A percentile compares a stretch with the other conserved stretches of the same genome.
phyloP scores from a whole-genome alignment of 805 yeast species.

The Pichia ethanolica region DNA sequence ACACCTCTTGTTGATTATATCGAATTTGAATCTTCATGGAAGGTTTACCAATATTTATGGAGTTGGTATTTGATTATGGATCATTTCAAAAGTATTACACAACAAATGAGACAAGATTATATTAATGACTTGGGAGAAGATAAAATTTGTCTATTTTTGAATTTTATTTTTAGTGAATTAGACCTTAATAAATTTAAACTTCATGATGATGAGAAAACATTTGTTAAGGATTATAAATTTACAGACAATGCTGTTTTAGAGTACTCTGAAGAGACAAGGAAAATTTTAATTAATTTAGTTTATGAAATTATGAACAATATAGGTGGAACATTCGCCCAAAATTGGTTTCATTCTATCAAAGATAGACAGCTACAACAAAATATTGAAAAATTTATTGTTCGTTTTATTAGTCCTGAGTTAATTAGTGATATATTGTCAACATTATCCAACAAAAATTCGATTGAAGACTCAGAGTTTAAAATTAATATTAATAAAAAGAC shows the following conservation, averaged over 20 bases:
- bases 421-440: constrained; percentile 45
- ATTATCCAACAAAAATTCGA: constrained; percentile 22
- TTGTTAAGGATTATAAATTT: constrained; percentile 22
- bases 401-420: constrained; percentile 56
- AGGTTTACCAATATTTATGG: constrained; percentile 45
- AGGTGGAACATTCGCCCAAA: constrained; percentile 55
- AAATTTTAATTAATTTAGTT: constrained; percentile 42
- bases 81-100: constrained; percentile 59
- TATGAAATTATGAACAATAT: constrained; percentile 42
- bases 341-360: constrained; percentile 66
- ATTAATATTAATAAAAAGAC: constrained; percentile 54
- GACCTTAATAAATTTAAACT: constrained; percentile 27
- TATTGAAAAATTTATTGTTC: constrained; percentile 56
- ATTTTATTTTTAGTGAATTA: constrained; percentile 48
- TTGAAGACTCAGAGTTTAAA: constrained; percentile 39
- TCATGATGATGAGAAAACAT: constrained; percentile 17
- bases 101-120: constrained; percentile 53
- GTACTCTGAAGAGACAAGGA: constrained; percentile 28
- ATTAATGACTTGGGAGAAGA: constrained; percentile 49
- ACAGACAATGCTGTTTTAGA: constrained; percentile 10
- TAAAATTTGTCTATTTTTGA: constrained; percentile 42
- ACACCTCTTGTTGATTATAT: constrained; percentile 30
- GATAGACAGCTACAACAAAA: constrained; percentile 55
- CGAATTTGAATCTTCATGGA: constrained; percentile 31
- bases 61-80: constrained; percentile 58